Conservation (phyloP, 108 stramenopile species). For the Pseudonitzschia multistriata region DNA sequence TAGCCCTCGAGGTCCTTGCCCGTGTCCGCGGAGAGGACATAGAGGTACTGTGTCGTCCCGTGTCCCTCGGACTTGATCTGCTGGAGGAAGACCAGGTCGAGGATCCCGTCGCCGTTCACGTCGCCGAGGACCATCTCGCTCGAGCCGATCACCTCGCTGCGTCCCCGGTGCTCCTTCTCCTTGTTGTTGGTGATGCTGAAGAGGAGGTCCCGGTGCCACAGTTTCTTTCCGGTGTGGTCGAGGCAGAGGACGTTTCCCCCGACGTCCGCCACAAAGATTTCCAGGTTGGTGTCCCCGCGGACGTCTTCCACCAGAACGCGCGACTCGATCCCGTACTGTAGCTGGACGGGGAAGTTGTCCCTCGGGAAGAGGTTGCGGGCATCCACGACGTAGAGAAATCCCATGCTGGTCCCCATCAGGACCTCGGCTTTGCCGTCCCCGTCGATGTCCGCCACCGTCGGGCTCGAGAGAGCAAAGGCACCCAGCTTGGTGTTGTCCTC, state of each 20-base stretch:
- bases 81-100: conserved; percentile 59
- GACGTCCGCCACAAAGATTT: conserved; percentile 74
- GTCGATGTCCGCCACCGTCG: conserved; percentile 69
- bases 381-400: conserved; percentile 70
- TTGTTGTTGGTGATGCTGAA: conserved; percentile 32
- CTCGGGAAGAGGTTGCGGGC: conserved; percentile 34
- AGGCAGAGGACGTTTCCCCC: conserved; percentile 71
- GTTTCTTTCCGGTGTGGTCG: conserved; percentile 51
- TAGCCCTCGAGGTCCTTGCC: conserved; percentile 57
- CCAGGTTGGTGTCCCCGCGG: conserved; percentile 68
- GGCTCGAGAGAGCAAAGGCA: conserved; percentile 75
- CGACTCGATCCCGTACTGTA: conserved; percentile 64
- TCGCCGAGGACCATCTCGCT: conserved; percentile 76
- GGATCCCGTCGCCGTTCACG: conserved; percentile 67
- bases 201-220: conserved; percentile 73
- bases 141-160: conserved; percentile 47
- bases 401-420: conserved; percentile 79
- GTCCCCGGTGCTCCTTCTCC: no score
- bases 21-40: conserved; percentile 64
- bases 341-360: conserved; percentile 71
- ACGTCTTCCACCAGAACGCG: conserved; percentile 77
- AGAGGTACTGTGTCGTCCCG: conserved; percentile 32
- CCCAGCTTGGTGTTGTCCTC: conserved; percentile 59
- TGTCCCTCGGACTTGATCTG: conserved; percentile 27
- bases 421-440: conserved; percentile 62